Base-by-base conservation (phyloP, 768 basidiomycete genomes). In the Leccinum aurantiacum region DNA sequence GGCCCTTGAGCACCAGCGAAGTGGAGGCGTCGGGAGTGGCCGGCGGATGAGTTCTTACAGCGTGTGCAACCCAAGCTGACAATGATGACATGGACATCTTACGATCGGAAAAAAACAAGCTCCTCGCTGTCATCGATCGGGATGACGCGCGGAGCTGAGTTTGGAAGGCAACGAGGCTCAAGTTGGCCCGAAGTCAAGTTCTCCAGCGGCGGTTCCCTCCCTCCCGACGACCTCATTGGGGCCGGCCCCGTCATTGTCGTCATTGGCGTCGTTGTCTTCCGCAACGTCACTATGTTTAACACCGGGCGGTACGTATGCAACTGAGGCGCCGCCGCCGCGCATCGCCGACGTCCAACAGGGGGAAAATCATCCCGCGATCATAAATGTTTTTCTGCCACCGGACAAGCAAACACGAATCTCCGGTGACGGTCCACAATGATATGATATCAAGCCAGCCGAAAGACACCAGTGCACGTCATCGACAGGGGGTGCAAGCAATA, bases 71-170 rank as follows among this genome's bases (percentile, higher is more conserved):
- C 19, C 31, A 33, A 33, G 29, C 2, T 46, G 44, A 46, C 44
- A 17, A 19, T 66, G 56, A 66, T 62, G 64, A 49, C 56, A 65
- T 66, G 54, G 64, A 49, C 56, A 65, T 66, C 56, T 66, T 54
- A 53, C 56, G 64, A 65, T 65, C 64, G 64, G 65, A 57, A 35
- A n/a, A 63, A 44, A 44, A n/a, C 41, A 44, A 44, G 9, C 17
- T 38, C 41, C 44, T 46, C 57, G 61, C 62, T 67, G 62, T 63
- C 53, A 53, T 54, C 55, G 54, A 65, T 65, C 66, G 62, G 62
- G 54, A 50, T 37, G 9, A 10, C 51, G 51, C 65, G 61, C 56
- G 65, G 57, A 63, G 65, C 65, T 67, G 17, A 33, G 58, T 63
- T 66, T 44, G 60, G 64, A 63, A 52, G 41, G 57, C 25, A 53